Conservation (phyloP, 2,329 filamentous ascomycete genomes). For the Aureobasidium sp. region DNA sequence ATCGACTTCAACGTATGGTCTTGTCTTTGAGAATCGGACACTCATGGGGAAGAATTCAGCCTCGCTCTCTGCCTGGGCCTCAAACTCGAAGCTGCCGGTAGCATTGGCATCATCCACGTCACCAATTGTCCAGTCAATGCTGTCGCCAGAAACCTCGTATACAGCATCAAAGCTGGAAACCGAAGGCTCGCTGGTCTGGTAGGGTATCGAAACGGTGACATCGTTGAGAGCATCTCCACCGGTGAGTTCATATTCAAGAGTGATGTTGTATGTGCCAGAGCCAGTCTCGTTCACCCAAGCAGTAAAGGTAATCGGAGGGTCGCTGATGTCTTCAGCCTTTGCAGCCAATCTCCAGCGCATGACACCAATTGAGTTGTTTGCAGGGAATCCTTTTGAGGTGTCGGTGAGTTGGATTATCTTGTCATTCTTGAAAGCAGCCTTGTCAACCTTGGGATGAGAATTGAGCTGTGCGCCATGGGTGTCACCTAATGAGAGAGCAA, state of each 20-base stretch:
- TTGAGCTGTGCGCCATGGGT: conserved; percentile 84
- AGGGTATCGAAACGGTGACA: conserved; percentile 82
- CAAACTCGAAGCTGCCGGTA: conserved; percentile 88
- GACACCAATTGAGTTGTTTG: conserved; percentile 88
- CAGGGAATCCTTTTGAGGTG: conserved; percentile 76
- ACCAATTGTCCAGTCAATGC: conserved; percentile 88
- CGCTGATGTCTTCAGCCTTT: conserved; percentile 67
- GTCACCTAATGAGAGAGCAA: conserved; percentile 66
- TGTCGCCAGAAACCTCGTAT: conserved; percentile 89
- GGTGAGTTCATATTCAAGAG: conserved; percentile 89
- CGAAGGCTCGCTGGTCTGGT: conserved; percentile 71
- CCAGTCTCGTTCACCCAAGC: conserved; percentile 93
- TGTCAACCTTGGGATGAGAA: conserved; percentile 95
- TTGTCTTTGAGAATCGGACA: conserved; percentile 76
- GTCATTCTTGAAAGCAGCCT: conserved; percentile 69
- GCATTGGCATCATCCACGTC: conserved; percentile 73
- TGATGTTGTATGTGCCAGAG: conserved; percentile 75
- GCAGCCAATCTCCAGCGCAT: conserved; percentile 85
- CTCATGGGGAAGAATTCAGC: conserved; percentile 98
- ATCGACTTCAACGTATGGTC: conserved; percentile 85
- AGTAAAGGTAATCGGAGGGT: conserved; percentile 89
- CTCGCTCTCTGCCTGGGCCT: conserved; percentile 78
- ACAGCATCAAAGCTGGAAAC: conserved; percentile 90
- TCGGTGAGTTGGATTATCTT: conserved; percentile 89
- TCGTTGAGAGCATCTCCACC: conserved; percentile 71